Evolutionary conservation across 1,139 yeast genomes (phyloP).

Genomic region (Dujonia santamariae): DNA sequence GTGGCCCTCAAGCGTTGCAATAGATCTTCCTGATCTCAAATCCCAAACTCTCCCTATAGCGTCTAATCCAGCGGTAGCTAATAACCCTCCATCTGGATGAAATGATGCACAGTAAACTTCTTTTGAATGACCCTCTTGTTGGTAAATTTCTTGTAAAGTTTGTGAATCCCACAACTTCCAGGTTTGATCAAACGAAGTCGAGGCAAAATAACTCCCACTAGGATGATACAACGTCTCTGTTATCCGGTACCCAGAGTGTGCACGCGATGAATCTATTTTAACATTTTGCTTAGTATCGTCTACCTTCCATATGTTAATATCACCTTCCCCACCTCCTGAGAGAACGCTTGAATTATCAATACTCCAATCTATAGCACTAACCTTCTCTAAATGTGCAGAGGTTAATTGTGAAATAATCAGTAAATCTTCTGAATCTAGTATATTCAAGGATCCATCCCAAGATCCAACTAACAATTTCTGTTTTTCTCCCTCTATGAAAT

Average conservation of each 20-base stretch:
- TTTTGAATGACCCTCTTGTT: constrained; percentile 86
- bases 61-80: constrained; percentile 80
- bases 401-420: constrained; percentile 18
- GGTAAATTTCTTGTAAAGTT: constrained; percentile 27
- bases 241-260: constrained; percentile 36
- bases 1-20: constrained; percentile 64
- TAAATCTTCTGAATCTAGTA: constrained; percentile 43
- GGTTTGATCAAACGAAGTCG: constrained; percentile 82
- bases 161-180: constrained; percentile 87
- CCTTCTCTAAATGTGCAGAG: constrained; percentile 54
- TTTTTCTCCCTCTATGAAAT: constrained; percentile 7
- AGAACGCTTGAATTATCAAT: constrained; percentile 13
- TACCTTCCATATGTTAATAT: constrained; percentile 45
- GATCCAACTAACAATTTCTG: constrained; percentile 63
- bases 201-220: constrained; percentile 47
- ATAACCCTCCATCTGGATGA: constrained; percentile 76
- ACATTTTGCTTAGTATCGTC: constrained; percentile 3
- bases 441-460: constrained; percentile 75
- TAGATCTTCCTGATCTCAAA: constrained; percentile 69
- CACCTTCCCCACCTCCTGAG: constrained; percentile 69
- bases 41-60: constrained; percentile 82
- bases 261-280: background rate
- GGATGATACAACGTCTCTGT: constrained; percentile 71
- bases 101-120: constrained; percentile 63
- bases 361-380: constrained; percentile 69